Evolutionary conservation across 2,329 filamentous ascomycete species (phyloP), one percentile per base, ranked within the genome.

Genomic region (Macrophomina phaseolina): DNA sequence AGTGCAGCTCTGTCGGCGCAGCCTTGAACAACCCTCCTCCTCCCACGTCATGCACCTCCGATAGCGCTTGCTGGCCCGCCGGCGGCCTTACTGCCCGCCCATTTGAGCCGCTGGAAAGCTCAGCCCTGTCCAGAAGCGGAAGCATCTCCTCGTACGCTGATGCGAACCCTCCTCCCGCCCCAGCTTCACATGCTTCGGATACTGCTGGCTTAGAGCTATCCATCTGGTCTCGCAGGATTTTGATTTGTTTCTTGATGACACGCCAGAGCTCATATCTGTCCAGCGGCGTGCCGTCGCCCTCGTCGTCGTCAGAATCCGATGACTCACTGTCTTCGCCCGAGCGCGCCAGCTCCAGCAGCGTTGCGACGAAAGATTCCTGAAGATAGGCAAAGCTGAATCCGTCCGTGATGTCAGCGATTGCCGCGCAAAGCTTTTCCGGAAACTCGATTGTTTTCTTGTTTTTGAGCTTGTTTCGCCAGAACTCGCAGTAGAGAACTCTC

Each of bases 211-310:
- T 34, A 64, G 61, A 53, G 48, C 38, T 69, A 16, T 68, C 83
- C 79, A 90, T 84, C 30, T 89, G 87, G 65, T 88, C 84, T 49
- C 87, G 83, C 38, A 91, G 76, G 42, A 86, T 84, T 66, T 84
- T 81, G 65, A 91, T 81, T 76, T 90, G 88, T 73, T 85, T 87
- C 81, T 87, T 86, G 68, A 91, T 86, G 73, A 87, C 85, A 3
- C 83, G 79, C 87, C 87, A 90, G 51, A 90, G 75, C 3, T 84
- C 72, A 67, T 87, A 79, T 34, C 83, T 80, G 30, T 85, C 81
- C 61, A 89, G 71, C 77, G 80, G 81, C 23, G 75, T 78, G 45
- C 83, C 80, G 51, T 78, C 77, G 5, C 79, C 70, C 79, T 65
- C 68, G 3, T 65, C 77, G n/a, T 62, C 45, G 16, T 62, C 58